A percentile compares a stretch with the other conserved stretches of the same genome.
phyloP scores from a whole-genome alignment of 768 basidiomycete species.

The Melanogaster broomeanus region DNA sequence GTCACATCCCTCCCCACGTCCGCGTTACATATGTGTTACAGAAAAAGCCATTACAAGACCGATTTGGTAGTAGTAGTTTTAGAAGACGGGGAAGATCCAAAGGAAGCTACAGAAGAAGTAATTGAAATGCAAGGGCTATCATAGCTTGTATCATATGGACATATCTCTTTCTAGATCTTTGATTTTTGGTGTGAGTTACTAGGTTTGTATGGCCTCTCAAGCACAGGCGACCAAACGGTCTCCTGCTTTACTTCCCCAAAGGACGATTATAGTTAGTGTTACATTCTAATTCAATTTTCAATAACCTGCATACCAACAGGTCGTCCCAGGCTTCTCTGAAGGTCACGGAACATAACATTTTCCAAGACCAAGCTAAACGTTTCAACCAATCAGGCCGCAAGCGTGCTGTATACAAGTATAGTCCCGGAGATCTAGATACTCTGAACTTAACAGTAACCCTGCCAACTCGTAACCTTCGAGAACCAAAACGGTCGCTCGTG shows the following conservation, averaged over 20 bases:
- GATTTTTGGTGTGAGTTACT: background rate
- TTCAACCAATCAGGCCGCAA: no score
- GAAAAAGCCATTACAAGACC: slow-evolving; percentile 22
- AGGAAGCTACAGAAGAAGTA: slow-evolving; percentile 34
- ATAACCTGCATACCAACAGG: no score
- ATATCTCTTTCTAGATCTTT: slow-evolving; percentile 1
- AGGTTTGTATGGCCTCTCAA: no score
- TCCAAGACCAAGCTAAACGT: background rate
- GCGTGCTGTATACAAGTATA: background rate
- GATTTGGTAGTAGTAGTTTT: slow-evolving; percentile 30
- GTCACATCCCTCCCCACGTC: slow-evolving; percentile 11
- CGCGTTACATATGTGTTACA: slow-evolving; percentile 21
- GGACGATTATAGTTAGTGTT: no score
- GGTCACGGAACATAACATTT: background rate
- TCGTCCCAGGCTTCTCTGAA: no score
- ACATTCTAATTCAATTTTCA: no score
- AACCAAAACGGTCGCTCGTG: slow-evolving; percentile 94
- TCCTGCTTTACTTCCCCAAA: no score
- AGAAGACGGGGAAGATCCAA: slow-evolving; percentile 22
- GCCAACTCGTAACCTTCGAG: slow-evolving; percentile 81
- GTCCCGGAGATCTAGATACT: background rate
- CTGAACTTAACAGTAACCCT: slow-evolving; percentile 21
- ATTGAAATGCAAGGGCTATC: slow-evolving; percentile 28
- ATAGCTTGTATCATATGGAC: slow-evolving; percentile 34
- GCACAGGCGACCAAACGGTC: no score